Evolutionary conservation across 2,329 filamentous ascomycete genomes (phyloP).

Genomic region (Dothidotthia symphoricarpi): DNA sequence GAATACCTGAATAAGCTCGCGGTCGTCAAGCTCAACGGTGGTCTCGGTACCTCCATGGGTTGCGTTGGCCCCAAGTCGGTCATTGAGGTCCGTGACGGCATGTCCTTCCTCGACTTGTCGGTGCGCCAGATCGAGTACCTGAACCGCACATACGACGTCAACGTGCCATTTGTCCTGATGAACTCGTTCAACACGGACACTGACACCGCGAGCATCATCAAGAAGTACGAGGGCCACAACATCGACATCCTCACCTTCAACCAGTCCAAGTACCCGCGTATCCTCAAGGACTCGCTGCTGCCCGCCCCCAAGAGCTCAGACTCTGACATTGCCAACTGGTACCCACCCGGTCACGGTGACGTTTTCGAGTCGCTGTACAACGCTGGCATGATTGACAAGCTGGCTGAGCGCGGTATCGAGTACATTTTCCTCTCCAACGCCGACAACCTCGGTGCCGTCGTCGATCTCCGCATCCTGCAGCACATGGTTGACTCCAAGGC

Average conservation of each 20-base stretch:
- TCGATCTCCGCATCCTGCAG: slow-evolving; percentile 96
- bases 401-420: slow-evolving; percentile 91
- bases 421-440: slow-evolving; percentile 99
- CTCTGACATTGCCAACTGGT: slow-evolving; percentile 93
- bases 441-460: slow-evolving; percentile 96
- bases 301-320: slow-evolving; percentile 88
- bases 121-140: slow-evolving; percentile 99
- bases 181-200: slow-evolving; percentile 99
- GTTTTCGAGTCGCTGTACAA: slow-evolving; percentile 99
- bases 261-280: slow-evolving; percentile 96
- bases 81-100: slow-evolving; percentile 98
- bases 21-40: slow-evolving; percentile 98
- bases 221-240: slow-evolving; percentile 99
- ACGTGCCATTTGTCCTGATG: slow-evolving; percentile 98
- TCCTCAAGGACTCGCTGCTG: slow-evolving; percentile 96
- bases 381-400: slow-evolving; percentile 95
- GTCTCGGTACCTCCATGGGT: slow-evolving; percentile 98
- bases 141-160: slow-evolving; percentile 96
- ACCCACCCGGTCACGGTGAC: slow-evolving; percentile 98
- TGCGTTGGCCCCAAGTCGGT: slow-evolving; percentile 99
- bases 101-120: slow-evolving; percentile 99
- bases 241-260: slow-evolving; percentile 99
- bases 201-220: slow-evolving; percentile 98
- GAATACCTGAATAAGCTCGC: slow-evolving; percentile 96
- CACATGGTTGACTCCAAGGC: slow-evolving; percentile 98